Percentiles rank a stretch among this genome's conserved stretches.
Conservation (phyloP, 2,329 filamentous ascomycete species). For the Ramularia collo-cygni region DNA sequence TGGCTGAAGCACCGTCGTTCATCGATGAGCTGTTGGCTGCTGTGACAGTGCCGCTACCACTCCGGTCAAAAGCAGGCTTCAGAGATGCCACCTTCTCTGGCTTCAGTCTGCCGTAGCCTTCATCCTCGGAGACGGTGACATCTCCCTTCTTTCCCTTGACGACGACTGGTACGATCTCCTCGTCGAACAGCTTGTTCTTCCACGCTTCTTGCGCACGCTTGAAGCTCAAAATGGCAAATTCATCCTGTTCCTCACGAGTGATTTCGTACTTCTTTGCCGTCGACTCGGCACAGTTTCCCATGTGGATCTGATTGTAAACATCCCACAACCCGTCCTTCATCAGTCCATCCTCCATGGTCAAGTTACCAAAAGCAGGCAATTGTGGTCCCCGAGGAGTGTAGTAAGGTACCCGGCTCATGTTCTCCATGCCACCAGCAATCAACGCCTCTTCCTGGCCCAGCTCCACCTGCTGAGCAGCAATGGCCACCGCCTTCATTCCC, state of each 20-base stretch:
- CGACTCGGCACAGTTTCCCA: constrained; percentile 94
- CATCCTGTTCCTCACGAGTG: constrained; percentile 78
- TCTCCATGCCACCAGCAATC: constrained; percentile 95
- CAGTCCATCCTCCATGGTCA: constrained; percentile 83
- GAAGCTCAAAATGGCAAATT: constrained; percentile 84
- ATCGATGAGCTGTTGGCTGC: constrained; percentile 91
- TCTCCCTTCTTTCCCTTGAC: constrained; percentile 81
- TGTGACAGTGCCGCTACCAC: constrained; percentile 83
- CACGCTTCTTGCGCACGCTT: constrained; percentile 85
- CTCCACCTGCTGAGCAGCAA: constrained; percentile 92
- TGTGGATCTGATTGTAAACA: constrained; percentile 94
- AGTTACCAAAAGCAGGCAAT: constrained; percentile 77
- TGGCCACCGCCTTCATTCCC: constrained; percentile 81
- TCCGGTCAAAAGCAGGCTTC: constrained; percentile 83
- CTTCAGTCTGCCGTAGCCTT: constrained; percentile 83
- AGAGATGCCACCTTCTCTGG: constrained; percentile 77
- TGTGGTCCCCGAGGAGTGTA: constrained; percentile 78
- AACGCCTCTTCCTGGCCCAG: constrained; percentile 82
- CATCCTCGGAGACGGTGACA: constrained; percentile 70
- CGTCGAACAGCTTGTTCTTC: constrained; percentile 72
- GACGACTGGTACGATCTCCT: constrained; percentile 84
- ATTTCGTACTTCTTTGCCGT: constrained; percentile 83
- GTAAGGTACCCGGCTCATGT: constrained; percentile 90
- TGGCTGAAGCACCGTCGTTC: constrained; percentile 87
- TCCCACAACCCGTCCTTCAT: constrained; percentile 94